phyloP scores from a whole-genome alignment of 1,284 basidiomycete species.

The Naganishia liquefaciens region DNA sequence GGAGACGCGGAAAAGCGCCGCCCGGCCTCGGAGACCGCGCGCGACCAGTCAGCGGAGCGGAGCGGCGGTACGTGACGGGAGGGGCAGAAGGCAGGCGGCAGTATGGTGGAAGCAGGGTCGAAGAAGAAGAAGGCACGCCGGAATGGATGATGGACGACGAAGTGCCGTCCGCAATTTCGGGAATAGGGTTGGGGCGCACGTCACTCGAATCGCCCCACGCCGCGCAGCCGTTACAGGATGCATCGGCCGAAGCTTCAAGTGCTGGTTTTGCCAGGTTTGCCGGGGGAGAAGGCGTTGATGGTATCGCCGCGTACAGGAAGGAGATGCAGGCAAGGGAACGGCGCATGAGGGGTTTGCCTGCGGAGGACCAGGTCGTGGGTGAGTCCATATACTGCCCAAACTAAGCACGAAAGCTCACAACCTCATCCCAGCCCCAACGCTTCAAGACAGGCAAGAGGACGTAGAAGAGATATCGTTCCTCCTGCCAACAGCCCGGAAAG shows the following conservation, averaged over 20 bases:
- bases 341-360: constrained; percentile 19
- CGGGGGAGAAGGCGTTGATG: constrained; percentile 15
- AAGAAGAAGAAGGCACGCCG: constrained; percentile 20
- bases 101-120: neutral
- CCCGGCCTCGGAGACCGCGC: no score
- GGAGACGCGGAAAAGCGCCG: no score
- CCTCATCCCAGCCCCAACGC: neutral
- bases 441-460: neutral
- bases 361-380: constrained; percentile 6
- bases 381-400: neutral
- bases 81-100: neutral
- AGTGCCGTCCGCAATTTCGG: neutral
- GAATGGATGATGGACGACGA: constrained; percentile 31
- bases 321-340: constrained; percentile 25
- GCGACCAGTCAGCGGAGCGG: neutral
- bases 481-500: neutral
- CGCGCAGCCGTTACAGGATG: no score
- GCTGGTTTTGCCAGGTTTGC: no score
- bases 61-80: constrained; percentile 10
- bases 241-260: no score
- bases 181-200: no score
- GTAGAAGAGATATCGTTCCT: constrained; percentile 5
- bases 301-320: constrained; percentile 22
- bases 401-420: neutral
- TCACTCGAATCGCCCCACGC: no score